phyloP scores from a whole-genome alignment of 768 basidiomycete genomes.

The Amanita thiersii region DNA sequence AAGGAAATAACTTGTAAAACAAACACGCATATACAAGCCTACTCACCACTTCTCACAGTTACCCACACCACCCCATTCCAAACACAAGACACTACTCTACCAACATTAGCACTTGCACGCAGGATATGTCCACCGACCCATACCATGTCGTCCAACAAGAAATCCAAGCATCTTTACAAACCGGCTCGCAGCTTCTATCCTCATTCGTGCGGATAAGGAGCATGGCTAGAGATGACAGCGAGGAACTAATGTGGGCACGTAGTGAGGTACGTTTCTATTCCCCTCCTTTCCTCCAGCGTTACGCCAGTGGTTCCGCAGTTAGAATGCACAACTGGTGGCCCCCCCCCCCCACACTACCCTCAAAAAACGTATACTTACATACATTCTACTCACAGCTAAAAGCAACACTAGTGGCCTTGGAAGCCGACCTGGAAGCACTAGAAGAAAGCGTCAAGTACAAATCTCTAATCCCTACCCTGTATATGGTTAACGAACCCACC shows the following conservation, averaged over 20 bases:
- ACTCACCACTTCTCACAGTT: too few species aligned
- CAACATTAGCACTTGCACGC: too few species aligned
- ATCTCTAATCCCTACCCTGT: neutral
- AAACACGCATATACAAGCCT: too few species aligned
- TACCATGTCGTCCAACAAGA: slow-evolving; percentile 85
- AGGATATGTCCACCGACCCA: slow-evolving; percentile 76
- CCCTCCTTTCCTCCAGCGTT: neutral
- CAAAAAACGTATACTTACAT: neutral
- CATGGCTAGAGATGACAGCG: slow-evolving; percentile 65
- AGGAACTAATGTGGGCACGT: slow-evolving; percentile 72
- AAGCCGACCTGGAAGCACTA: slow-evolving; percentile 87
- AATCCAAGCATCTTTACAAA: slow-evolving; percentile 67
- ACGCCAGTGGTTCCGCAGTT: neutral
- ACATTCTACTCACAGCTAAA: slow-evolving; percentile 42
- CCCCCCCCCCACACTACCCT: neutral
- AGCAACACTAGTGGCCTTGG: slow-evolving; percentile 67
- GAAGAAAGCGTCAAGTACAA: slow-evolving; percentile 86
- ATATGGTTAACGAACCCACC: slow-evolving; percentile 6
- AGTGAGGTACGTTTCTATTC: slow-evolving; percentile 51
- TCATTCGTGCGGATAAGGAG: slow-evolving; percentile 75
- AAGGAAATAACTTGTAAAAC: too few species aligned
- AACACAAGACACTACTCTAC: too few species aligned
- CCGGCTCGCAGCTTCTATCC: slow-evolving; percentile 60
- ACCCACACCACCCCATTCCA: neutral
- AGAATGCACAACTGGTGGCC: neutral